These are phyloP conservation scores for Juncus effusus DNA, from an alignment of 176 grass and related monocot genomes.

Conservation along the genomic window DNA sequence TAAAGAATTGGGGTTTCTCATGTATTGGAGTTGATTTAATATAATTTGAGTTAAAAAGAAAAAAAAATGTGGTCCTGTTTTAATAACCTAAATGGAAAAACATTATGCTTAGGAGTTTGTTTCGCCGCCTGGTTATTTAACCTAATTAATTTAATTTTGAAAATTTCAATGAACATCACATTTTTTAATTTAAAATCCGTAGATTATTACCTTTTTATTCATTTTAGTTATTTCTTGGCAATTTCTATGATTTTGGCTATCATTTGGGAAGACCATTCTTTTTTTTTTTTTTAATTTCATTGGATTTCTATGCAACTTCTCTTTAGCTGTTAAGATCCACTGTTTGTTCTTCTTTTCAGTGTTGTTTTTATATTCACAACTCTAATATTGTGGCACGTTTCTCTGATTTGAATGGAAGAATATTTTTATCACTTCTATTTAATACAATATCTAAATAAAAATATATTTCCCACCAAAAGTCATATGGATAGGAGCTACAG, in stretches of 20 bases:
- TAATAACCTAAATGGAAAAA: neutral
- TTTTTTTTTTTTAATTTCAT: neutral
- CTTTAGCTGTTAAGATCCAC: too few relatives aligned
- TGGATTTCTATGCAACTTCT: slow-evolving; percentile 1
- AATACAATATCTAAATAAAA: slow-evolving; percentile 2
- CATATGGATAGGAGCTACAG: neutral
- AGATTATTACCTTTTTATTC: too few relatives aligned
- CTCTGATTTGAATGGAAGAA: slow-evolving; percentile 1
- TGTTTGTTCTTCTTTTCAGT: neutral
- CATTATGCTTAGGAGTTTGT: too few relatives aligned
- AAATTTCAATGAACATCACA: neutral
- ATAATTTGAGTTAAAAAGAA: neutral
- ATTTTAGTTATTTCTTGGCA: too few relatives aligned
- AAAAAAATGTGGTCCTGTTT: neutral
- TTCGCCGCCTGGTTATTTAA: neutral
- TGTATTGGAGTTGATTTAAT: too few relatives aligned
- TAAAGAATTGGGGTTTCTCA: too few relatives aligned
- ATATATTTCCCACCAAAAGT: neutral
- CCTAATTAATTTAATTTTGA: neutral
- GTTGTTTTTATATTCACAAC: neutral
- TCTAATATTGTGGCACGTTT: neutral
- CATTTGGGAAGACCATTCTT: too few relatives aligned
- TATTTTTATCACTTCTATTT: neutral
- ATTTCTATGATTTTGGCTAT: too few relatives aligned
- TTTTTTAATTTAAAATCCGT: too few relatives aligned